phyloP scores from a whole-genome alignment of 2,329 filamentous ascomycete genomes.

The Torrubiella hemipterigena region DNA sequence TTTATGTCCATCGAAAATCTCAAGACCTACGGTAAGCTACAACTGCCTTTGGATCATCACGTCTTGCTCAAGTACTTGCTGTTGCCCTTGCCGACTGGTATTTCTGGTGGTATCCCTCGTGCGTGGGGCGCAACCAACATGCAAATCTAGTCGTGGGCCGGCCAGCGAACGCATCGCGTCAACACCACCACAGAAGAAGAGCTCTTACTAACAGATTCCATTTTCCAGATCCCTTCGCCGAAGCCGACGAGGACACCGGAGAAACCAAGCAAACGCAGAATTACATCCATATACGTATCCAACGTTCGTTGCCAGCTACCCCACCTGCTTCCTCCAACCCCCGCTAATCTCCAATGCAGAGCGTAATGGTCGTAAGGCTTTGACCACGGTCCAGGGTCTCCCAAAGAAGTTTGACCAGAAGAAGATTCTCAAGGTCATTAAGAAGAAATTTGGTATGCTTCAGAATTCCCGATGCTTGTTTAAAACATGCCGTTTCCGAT shows the following conservation, averaged over 20 bases:
- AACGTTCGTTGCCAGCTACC: slow-evolving; percentile 60
- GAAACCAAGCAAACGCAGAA: slow-evolving; percentile 92
- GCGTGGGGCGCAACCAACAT: too few species aligned
- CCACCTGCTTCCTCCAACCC: not conserved
- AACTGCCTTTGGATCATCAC: not conserved
- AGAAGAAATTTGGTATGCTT: slow-evolving; percentile 88
- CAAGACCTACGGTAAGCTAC: slow-evolving; percentile 76
- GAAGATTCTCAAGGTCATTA: slow-evolving; percentile 99
- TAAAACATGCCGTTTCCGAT: not conserved
- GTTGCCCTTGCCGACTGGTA: too few species aligned
- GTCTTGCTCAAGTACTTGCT: not conserved
- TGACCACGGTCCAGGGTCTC: slow-evolving; percentile 98
- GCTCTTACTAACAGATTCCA: slow-evolving; percentile 3
- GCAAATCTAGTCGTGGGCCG: too few species aligned
- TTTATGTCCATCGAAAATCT: slow-evolving; percentile 99
- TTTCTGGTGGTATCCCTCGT: too few species aligned
- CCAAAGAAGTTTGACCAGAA: slow-evolving; percentile 99
- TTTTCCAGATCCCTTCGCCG: slow-evolving; percentile 94
- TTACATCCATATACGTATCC: slow-evolving; percentile 99
- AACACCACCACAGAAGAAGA: not conserved
- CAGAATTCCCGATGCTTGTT: not conserved
- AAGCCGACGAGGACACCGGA: slow-evolving; percentile 99
- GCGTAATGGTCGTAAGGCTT: slow-evolving; percentile 99
- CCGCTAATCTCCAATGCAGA: slow-evolving; percentile 39
- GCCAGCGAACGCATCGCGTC: not conserved